These are phyloP conservation scores for Tetraselmis striata DNA, from an alignment of 139 green algal species.

Conservation along the genomic window DNA sequence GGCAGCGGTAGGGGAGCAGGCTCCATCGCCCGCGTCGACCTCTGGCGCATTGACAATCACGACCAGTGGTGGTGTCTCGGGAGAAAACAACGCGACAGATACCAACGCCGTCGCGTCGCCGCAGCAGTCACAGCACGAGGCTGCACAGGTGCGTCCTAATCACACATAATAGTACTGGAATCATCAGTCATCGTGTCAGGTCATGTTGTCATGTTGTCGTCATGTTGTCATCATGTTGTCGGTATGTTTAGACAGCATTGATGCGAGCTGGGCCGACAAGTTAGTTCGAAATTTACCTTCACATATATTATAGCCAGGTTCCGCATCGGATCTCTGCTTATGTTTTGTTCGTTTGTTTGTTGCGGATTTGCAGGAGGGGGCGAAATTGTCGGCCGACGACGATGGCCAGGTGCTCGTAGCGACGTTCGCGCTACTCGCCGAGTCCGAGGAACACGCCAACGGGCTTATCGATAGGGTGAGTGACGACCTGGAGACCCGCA, in stretches of 20 bases:
- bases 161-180: no score
- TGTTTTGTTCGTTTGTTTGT: no score
- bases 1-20: background rate
- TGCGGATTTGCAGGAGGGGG: no score
- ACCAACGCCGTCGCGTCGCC: background rate
- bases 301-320: no score
- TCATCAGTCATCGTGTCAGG: no score
- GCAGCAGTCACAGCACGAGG: background rate
- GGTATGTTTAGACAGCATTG: background rate
- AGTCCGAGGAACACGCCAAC: background rate
- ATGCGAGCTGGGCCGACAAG: background rate
- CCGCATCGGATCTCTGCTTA: background rate
- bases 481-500: background rate
- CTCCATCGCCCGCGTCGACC: background rate
- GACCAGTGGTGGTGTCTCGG: background rate
- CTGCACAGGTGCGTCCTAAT: no score
- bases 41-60: no score
- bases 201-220: no score
- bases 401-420: background rate
- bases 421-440: background rate
- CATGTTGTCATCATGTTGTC: background rate
- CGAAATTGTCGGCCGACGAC: no score
- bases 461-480: background rate
- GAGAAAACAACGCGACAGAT: background rate
- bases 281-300: no score